phyloP scores from a whole-genome alignment of 345 rosid species.

The Ailanthus altissimus region DNA sequence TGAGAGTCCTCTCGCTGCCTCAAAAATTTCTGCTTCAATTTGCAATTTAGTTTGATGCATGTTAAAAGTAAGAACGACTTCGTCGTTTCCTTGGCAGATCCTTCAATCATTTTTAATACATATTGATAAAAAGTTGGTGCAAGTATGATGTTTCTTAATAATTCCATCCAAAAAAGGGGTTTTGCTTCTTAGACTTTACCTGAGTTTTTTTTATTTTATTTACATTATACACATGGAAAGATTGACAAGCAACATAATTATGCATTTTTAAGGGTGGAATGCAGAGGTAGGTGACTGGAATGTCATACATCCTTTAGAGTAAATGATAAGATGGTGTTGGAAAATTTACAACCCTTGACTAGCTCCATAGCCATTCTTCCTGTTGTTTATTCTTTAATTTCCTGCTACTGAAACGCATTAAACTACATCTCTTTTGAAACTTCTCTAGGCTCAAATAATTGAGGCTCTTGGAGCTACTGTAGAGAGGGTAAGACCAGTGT shows the following conservation, averaged over 20 bases:
- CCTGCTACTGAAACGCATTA: not conserved
- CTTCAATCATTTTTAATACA: not conserved
- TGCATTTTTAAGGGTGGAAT: not conserved
- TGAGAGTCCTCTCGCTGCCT: not conserved
- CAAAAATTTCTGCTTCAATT: not conserved
- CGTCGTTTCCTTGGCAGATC: not conserved
- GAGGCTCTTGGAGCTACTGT: constrained; percentile 97
- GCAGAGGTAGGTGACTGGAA: not conserved
- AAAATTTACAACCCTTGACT: not conserved
- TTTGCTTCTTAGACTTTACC: not conserved
- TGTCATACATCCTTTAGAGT: not conserved
- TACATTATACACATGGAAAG: not conserved
- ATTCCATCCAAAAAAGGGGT: not conserved
- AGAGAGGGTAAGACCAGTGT: constrained; percentile 92
- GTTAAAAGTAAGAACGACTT: not conserved
- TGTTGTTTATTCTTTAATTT: not conserved
- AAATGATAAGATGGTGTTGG: not conserved
- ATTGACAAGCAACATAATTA: not conserved
- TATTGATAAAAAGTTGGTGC: not conserved
- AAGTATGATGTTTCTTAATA: not conserved
- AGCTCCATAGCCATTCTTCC: not conserved
- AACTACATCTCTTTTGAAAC: constrained; percentile 16
- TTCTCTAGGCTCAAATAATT: constrained; percentile 75
- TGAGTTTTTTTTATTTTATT: not conserved
- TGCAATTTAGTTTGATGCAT: not conserved